These are phyloP conservation scores for Corylus americana DNA, from an alignment of 306 rosid species.

Conservation along the genomic window DNA sequence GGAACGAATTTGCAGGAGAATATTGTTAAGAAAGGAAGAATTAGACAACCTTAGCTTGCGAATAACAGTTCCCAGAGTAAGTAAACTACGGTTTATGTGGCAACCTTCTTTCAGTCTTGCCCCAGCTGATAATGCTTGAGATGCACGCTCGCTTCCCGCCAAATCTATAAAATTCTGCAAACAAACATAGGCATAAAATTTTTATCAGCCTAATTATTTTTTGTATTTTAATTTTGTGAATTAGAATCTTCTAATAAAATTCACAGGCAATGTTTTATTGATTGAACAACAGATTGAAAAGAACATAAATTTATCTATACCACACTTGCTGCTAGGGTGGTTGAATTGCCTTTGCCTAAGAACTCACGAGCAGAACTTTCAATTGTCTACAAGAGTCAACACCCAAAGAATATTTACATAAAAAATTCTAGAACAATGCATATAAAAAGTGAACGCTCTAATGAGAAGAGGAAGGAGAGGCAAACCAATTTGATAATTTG, in stretches of 20 bases:
- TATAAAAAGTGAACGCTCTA: conserved; percentile 9
- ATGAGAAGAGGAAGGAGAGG: conserved; percentile 6
- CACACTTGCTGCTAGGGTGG: conserved; percentile 92
- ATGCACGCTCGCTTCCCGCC: conserved; percentile 99
- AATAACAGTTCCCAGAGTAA: conserved; percentile 89
- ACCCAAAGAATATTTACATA: conserved; percentile 16
- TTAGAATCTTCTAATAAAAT: not conserved
- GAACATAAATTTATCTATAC: conserved; percentile 45
- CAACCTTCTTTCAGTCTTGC: conserved; percentile 94
- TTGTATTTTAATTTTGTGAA: not conserved
- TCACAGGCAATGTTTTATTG: not conserved
- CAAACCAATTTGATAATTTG: conserved; percentile 91
- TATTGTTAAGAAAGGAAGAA: conserved; percentile 33
- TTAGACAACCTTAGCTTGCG: conserved; percentile 88
- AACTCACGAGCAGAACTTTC: conserved; percentile 98
- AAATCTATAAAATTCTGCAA: conserved; percentile 95
- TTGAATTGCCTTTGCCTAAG: conserved; percentile 88
- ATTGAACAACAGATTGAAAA: conserved; percentile 13
- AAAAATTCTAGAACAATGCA: conserved; percentile 21
- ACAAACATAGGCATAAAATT: conserved; percentile 22
- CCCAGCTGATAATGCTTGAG: conserved; percentile 94
- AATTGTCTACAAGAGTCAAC: conserved; percentile 65
- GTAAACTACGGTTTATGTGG: conserved; percentile 96
- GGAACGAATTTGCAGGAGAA: conserved; percentile 4
- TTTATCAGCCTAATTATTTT: not conserved